Evolutionary conservation across 1,139 yeast genomes (phyloP).

Genomic region (Nakaseomyces sp.): DNA sequence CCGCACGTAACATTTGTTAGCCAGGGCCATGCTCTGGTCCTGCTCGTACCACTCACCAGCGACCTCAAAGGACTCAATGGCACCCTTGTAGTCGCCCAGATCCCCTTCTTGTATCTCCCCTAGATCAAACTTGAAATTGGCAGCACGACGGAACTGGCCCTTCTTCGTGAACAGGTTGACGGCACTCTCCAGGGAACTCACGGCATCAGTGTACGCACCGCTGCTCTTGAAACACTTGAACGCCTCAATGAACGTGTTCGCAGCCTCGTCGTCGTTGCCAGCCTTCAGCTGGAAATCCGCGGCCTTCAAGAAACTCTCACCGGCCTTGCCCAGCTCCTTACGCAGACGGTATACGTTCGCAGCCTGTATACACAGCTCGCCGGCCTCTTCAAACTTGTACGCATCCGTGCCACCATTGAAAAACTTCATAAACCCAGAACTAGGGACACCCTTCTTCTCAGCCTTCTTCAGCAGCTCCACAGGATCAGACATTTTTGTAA

Average conservation of each 20-base stretch:
- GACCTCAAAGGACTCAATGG: constrained; percentile 73
- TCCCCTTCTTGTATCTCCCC: constrained; percentile 78
- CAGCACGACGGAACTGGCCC: constrained; percentile 95
- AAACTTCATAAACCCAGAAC: constrained; percentile 63
- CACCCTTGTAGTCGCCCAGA: constrained; percentile 55
- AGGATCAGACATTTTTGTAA: constrained; percentile 26
- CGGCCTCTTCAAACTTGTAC: constrained; percentile 77
- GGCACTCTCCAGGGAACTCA: constrained; percentile 65
- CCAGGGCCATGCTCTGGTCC: constrained; percentile 85
- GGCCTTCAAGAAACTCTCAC: constrained; percentile 76
- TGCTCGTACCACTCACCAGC: constrained; percentile 96
- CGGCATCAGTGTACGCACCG: constrained; percentile 67
- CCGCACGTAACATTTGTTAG: constrained; percentile 79
- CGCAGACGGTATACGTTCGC: constrained; percentile 76
- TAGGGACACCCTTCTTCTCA: constrained; percentile 61
- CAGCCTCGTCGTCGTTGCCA: constrained; percentile 82
- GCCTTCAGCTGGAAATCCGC: constrained; percentile 71
- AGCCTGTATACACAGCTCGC: constrained; percentile 82
- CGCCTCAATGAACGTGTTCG: constrained; percentile 83
- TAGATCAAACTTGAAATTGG: constrained; percentile 84
- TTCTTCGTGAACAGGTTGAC: constrained; percentile 75
- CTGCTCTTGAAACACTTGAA: constrained; percentile 75
- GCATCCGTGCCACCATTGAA: constrained; percentile 57
- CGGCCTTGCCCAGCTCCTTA: constrained; percentile 64
- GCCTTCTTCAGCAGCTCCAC: constrained; percentile 38